Base-by-base conservation (phyloP, 1,139 yeast species). In the Suhomyces anneliseae region DNA sequence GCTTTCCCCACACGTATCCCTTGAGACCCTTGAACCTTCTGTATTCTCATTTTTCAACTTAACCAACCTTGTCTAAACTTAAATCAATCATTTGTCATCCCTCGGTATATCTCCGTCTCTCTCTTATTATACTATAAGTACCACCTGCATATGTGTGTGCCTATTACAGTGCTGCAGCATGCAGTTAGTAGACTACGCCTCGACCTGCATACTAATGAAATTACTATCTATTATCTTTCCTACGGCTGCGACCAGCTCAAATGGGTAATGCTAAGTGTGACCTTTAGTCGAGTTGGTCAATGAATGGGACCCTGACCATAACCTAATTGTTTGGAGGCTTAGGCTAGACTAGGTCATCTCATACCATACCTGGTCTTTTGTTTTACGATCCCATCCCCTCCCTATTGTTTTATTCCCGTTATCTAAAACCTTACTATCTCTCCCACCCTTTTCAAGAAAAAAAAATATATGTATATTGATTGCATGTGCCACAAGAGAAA, bases 211-310 rank as follows among this genome's bases (percentile, higher is more conserved):
- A 11, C n/a, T 9, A 7, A 29, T 29, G 32, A 29, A 29, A 29
- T 34, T 34, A 34, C 19, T 34, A 34, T 12, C 14, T 34, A 12
- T 34, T 34, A 34, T 12, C 19, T 32, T 19, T 19, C 24, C 24
- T 10, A 7, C n/a, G 6, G 27, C 14, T 37, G 39, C 39, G 5
- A 10, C 40, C 15, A 12, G 32, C 34, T 27, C 34, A 29, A 38
- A 26, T 38, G 40, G 46, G 43, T n/a, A 39, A 44, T 36, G 14
- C 35, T 38, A 12, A 31, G 46, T 44, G 46, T 44, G 46, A 44
- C 32, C 32, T 27, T 26, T 29, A 19, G 6, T 14, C 11, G 32
- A 37, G 32, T 29, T 29, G 9, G 32, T 29, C 32, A 5, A 14
- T 14, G 15, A 29, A 11, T 1, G 32, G 32, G 24, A 19, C 24